Evolutionary conservation across 2,329 filamentous ascomycete genomes (phyloP).

Genomic region (Alternaria sp.): DNA sequence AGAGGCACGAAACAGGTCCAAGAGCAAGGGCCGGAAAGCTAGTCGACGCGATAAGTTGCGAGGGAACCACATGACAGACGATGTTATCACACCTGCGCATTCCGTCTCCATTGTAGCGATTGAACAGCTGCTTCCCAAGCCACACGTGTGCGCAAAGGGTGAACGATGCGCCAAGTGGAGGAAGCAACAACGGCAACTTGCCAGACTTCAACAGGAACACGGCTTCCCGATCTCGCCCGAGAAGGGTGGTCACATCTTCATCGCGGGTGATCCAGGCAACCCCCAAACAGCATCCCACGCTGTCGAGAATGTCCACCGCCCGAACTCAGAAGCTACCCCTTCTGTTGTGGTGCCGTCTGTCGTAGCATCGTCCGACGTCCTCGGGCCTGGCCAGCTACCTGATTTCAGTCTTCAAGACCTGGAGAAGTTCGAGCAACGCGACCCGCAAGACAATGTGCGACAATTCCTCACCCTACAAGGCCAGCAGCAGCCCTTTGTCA

Average conservation of each 20-base stretch:
- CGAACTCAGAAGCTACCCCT: constrained; percentile 75
- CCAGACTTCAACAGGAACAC: constrained; percentile 76
- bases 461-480: constrained; percentile 90
- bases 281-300: constrained; percentile 66
- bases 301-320: constrained; percentile 63
- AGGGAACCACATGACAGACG: constrained; percentile 55
- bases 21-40: constrained; percentile 44
- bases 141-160: constrained; percentile 84
- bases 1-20: constrained; percentile 41
- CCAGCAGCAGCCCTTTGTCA: constrained; percentile 64
- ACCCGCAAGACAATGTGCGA: constrained; percentile 91
- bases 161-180: constrained; percentile 83
- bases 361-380: constrained; percentile 87
- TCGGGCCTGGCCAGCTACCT: constrained; percentile 72
- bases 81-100: constrained; percentile 77
- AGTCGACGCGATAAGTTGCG: constrained; percentile 40
- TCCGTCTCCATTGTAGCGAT: constrained; percentile 92
- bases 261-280: constrained; percentile 81
- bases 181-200: constrained; percentile 78
- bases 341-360: constrained; percentile 62
- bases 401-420: constrained; percentile 76
- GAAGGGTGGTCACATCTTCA: constrained; percentile 72
- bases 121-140: constrained; percentile 84
- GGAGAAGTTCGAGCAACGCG: constrained; percentile 70
- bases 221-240: constrained; percentile 67